Evolutionary conservation across 2,329 filamentous ascomycete genomes (phyloP), one percentile per base, ranked within the genome.

Genomic region (Ustulina deusta): DNA sequence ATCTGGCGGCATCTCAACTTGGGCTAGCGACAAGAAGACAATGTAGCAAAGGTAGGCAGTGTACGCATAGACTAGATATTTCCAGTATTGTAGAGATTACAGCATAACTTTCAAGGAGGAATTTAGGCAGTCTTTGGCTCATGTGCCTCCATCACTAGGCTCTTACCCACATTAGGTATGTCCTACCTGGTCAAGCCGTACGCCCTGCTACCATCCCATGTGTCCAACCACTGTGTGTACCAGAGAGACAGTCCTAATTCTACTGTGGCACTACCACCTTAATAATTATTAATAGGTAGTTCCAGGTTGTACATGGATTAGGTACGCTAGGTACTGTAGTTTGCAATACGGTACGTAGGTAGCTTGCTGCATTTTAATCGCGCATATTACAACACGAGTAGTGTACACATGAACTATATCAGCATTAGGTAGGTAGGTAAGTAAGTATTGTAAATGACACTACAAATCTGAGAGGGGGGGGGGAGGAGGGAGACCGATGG

Each of bases 341-440:
- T 22, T 25, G 32, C 34, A 7, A 11, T 36, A 32, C 34, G n/a
- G n/a, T n/a, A n/a, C n/a, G n/a, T n/a, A n/a, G n/a, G 32, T 29
- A 61, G 57, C 42, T 42, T 54, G 60, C 32, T 63, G 62, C 52
- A 40, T 61, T 69, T 70, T 65, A 71, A 71, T 71, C 69, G 69
- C 69, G 66, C 69, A 71, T 71, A 71, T 29, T 63, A 62, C 22
- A 6, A 29, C 46, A 20, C 17, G 49, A 55, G 42, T 38, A 32
- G 4, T 32, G 29, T 46, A 34, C n/a, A 49, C 27, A 57, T 57
- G 58, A 54, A 58, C 46, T n/a, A 32, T 36, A 29, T 32, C 22
- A 32, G 34, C 10, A 54, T 32, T 32, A 29, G 36, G 3, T 40
- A n/a, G 10, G 2, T 40, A 17, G 36, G 6, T 2, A 5, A 5